Percentiles rank a stretch among this genome's conserved stretches.
These are phyloP conservation scores for Neoarthrinium moseri DNA, from an alignment of 2,329 filamentous ascomycete genomes.

Conservation along the genomic window DNA sequence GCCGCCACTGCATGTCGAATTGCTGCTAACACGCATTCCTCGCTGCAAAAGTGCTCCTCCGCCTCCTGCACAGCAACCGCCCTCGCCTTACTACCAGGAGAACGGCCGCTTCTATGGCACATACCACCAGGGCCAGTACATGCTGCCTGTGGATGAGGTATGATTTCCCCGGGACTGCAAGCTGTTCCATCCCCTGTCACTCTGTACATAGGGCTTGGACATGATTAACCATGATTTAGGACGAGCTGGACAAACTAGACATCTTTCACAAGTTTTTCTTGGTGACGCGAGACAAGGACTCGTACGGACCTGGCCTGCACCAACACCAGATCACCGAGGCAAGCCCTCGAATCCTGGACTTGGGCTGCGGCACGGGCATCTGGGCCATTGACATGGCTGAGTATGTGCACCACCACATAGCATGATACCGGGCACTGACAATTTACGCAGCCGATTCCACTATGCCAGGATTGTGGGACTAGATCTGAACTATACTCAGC, in stretches of 20 bases:
- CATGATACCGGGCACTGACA: conserved; percentile 5
- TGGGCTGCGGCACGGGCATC: conserved; percentile 87
- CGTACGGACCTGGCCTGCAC: conserved; percentile 21
- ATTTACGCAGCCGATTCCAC: neutral
- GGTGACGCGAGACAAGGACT: conserved; percentile 53
- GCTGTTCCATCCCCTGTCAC: neutral
- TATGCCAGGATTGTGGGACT: conserved; percentile 29
- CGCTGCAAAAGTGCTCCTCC: neutral
- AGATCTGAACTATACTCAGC: conserved; percentile 36
- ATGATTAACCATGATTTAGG: conserved; percentile 37
- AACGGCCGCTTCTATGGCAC: conserved; percentile 71
- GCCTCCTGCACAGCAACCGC: neutral
- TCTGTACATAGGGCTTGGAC: too few relatives aligned
- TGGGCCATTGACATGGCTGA: conserved; percentile 88
- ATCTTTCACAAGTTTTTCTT: conserved; percentile 78
- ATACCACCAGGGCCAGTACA: conserved; percentile 67
- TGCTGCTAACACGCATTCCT: neutral
- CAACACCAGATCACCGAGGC: conserved; percentile 31
- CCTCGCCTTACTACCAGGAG: conserved; percentile 46
- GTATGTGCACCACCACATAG: conserved; percentile 40
- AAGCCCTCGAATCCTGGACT: conserved; percentile 51
- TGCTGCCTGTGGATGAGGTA: conserved; percentile 77
- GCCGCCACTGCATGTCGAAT: neutral
- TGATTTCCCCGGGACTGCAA: conserved; percentile 18
- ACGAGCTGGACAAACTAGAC: conserved; percentile 76